Evolutionary conservation across 2,329 filamentous ascomycete genomes (phyloP).

Genomic region (Sarocladium oryzae): DNA sequence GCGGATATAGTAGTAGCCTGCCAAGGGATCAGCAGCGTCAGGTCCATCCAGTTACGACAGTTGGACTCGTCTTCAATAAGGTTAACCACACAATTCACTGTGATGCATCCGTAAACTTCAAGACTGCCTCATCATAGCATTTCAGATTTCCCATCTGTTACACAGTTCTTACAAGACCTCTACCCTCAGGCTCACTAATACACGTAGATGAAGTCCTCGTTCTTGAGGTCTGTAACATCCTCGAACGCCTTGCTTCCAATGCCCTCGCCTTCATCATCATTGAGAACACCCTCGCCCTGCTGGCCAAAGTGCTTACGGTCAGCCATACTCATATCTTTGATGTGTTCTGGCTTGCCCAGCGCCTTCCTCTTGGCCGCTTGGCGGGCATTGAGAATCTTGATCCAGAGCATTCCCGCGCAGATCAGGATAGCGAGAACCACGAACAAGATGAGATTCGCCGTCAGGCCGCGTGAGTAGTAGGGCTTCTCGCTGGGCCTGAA

Average conservation of each 20-base stretch:
- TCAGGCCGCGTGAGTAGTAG: slow-evolving; percentile 48
- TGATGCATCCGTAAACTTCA: no score
- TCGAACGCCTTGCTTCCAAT: slow-evolving; percentile 34
- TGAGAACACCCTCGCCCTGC: slow-evolving; percentile 11
- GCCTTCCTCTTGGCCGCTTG: slow-evolving; percentile 25
- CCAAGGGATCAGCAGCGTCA: no score
- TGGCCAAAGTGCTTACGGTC: slow-evolving; percentile 26
- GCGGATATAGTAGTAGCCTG: no score
- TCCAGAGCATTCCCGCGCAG: slow-evolving; percentile 24
- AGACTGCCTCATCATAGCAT: no score
- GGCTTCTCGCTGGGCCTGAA: slow-evolving; percentile 53
- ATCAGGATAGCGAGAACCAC: slow-evolving; percentile 46
- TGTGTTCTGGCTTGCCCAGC: slow-evolving; percentile 34
- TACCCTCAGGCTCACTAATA: no score
- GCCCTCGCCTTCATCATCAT: slow-evolving; percentile 17
- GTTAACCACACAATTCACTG: no score
- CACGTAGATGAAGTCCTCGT: slow-evolving; percentile 57
- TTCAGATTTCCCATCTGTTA: no score
- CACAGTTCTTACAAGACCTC: no score
- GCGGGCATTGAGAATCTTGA: slow-evolving; percentile 47
- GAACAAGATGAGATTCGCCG: slow-evolving; percentile 55
- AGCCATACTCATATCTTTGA: slow-evolving; percentile 48
- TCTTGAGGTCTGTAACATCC: slow-evolving; percentile 51
- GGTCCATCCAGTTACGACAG: no score
- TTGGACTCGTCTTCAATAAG: no score